These are phyloP conservation scores for Phragmites australis DNA, from an alignment of 176 grass and related monocot species.

Conservation along the genomic window DNA sequence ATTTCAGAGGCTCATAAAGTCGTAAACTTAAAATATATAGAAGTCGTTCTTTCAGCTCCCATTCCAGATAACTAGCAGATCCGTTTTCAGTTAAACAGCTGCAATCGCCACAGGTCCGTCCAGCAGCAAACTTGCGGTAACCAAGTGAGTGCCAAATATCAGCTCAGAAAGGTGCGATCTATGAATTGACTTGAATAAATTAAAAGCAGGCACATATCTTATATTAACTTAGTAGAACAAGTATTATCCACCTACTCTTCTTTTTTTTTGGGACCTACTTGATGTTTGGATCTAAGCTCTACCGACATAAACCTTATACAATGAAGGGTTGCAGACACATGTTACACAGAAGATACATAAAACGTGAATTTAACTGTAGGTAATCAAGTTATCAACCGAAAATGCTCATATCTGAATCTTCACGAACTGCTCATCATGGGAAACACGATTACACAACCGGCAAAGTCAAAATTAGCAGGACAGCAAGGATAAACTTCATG, in stretches of 20 bases:
- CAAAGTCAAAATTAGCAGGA: neutral
- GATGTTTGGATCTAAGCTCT: neutral
- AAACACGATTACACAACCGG: neutral
- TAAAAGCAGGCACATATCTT: neutral
- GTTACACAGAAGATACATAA: slow-evolving; percentile 11
- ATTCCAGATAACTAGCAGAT: too few relatives aligned
- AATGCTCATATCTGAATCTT: neutral
- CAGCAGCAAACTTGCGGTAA: neutral
- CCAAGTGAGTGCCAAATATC: neutral
- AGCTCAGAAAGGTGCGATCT: neutral
- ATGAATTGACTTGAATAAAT: neutral
- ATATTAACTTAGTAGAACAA: neutral
- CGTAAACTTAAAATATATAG: too few relatives aligned
- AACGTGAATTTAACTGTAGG: neutral
- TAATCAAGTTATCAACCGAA: neutral
- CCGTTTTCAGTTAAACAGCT: too few relatives aligned
- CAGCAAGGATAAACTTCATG: slow-evolving; percentile 39
- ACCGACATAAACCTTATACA: neutral
- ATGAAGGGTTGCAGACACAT: neutral
- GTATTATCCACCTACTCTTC: neutral
- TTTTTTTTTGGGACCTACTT: neutral
- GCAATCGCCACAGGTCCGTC: neutral
- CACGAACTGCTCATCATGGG: neutral
- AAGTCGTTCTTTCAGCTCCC: too few relatives aligned
- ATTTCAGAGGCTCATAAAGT: too few relatives aligned